Percentiles rank a stretch among this genome's conserved stretches.
phyloP scores from a whole-genome alignment of 352 stramenopile genomes.

The Globisporangium cederbergense region DNA sequence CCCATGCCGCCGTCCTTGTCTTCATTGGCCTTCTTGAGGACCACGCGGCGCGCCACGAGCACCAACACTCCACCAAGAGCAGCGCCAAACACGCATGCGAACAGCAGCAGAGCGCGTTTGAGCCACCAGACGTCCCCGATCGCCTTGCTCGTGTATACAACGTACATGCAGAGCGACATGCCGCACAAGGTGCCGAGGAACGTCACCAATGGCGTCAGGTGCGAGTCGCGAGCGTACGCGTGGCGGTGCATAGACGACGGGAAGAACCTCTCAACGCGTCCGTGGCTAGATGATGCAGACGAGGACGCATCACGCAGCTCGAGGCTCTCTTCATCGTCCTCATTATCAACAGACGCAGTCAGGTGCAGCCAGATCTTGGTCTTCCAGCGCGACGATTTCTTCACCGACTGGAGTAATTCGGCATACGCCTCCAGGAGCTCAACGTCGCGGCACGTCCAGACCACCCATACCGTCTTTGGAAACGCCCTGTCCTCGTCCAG shows the following conservation, averaged over 20 bases:
- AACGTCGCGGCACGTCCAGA: conserved; percentile 53
- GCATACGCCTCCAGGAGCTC: conserved; percentile 39
- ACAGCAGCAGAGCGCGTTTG: conserved; percentile 33
- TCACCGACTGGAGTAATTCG: conserved; percentile 45
- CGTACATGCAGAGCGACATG: conserved; percentile 28
- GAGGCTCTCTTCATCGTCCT: conserved; percentile 31
- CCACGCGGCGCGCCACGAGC: conserved; percentile 15
- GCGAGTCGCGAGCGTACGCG: conserved; percentile 30
- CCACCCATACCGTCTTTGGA: conserved; percentile 41
- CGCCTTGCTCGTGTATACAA: conserved; percentile 24
- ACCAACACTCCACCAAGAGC: conserved; percentile 26
- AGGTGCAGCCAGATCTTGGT: conserved; percentile 48
- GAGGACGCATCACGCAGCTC: conserved; percentile 10
- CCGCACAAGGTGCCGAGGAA: conserved; percentile 34
- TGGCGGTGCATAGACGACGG: conserved; percentile 24
- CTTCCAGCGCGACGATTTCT: conserved; percentile 37
- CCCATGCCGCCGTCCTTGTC: conserved; percentile 18
- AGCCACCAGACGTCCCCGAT: conserved; percentile 30
- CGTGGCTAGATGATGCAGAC: not conserved
- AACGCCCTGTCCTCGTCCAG: conserved; percentile 21
- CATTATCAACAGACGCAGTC: conserved; percentile 29
- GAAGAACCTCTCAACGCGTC: conserved; percentile 39
- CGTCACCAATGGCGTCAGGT: conserved; percentile 28
- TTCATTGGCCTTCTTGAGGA: conserved; percentile 13
- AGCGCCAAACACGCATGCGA: conserved; percentile 23